phyloP scores from a whole-genome alignment of 768 basidiomycete species.

The Polyporus arcularius region DNA sequence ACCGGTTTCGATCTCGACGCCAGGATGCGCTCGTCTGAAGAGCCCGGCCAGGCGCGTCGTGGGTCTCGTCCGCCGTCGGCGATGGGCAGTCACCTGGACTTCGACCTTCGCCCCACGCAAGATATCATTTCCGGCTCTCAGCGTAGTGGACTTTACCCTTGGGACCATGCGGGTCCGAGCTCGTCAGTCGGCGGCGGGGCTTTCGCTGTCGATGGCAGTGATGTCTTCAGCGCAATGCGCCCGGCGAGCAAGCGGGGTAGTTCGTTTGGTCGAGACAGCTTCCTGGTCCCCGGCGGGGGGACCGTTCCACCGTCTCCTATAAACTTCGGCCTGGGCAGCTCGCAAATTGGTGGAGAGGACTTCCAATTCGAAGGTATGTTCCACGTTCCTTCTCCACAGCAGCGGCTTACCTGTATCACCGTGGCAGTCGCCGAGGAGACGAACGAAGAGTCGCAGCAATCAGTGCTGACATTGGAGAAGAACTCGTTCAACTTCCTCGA shows the following conservation, averaged over 20 bases:
- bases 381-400: constrained; percentile 9
- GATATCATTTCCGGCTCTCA: constrained; percentile 55
- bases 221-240: constrained; percentile 37
- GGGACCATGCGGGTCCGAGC: constrained; percentile 76
- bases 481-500: constrained; percentile 82
- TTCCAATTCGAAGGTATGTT: constrained; percentile 66
- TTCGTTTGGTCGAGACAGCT: constrained; percentile 53
- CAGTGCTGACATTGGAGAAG: constrained; percentile 63
- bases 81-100: constrained; percentile 49
- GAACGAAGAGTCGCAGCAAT: constrained; percentile 49
- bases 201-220: constrained; percentile 41
- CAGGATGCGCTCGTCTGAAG: constrained; percentile 65
- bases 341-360: constrained; percentile 55
- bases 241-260: constrained; percentile 48
- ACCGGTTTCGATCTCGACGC: constrained; percentile 24
- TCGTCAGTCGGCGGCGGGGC: constrained; percentile 49
- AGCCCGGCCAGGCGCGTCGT: constrained; percentile 85
- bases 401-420: neutral
- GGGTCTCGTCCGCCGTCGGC: constrained; percentile 57
- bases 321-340: constrained; percentile 34
- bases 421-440: constrained; percentile 30
- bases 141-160: constrained; percentile 73
- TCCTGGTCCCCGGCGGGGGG: constrained; percentile 44
- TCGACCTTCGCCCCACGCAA: constrained; percentile 40
- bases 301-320: constrained; percentile 51